These are phyloP conservation scores for Kwoniella sp. DNA, from an alignment of 768 basidiomycete genomes.

Conservation along the genomic window DNA sequence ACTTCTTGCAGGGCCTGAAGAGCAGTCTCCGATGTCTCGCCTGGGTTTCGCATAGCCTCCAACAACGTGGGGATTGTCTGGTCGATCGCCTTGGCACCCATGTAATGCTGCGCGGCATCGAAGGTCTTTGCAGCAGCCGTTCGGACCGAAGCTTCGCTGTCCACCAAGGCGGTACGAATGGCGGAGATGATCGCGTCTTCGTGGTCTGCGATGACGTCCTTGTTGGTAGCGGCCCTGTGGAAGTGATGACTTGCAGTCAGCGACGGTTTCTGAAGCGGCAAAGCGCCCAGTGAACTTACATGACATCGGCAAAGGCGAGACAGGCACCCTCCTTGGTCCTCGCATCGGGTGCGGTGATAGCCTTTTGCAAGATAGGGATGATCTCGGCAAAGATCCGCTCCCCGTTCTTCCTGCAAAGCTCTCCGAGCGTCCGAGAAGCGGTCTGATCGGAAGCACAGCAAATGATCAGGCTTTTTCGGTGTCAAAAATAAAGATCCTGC, in stretches of 20 bases:
- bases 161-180: constrained; percentile 81
- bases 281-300: constrained; percentile 62
- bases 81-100: constrained; percentile 90
- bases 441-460: constrained; percentile 63
- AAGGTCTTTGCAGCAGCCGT: constrained; percentile 85
- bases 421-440: constrained; percentile 80
- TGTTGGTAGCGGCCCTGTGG: constrained; percentile 69
- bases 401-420: constrained; percentile 92
- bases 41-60: constrained; percentile 89
- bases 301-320: constrained; percentile 79
- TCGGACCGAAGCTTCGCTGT: constrained; percentile 81
- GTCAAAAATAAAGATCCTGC: neutral
- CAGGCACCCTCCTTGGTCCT: constrained; percentile 79
- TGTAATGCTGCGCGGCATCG: constrained; percentile 87
- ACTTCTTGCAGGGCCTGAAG: constrained; percentile 90
- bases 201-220: constrained; percentile 79
- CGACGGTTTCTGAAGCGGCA: neutral
- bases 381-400: constrained; percentile 85
- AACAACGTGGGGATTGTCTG: constrained; percentile 93
- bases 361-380: constrained; percentile 70
- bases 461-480: neutral
- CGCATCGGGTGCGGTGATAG: constrained; percentile 62
- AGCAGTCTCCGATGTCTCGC: constrained; percentile 91
- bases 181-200: constrained; percentile 85
- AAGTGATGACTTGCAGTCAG: constrained; percentile 57